Percentiles rank a stretch among this genome's conserved stretches.
These are phyloP conservation scores for Verticillium isaacii DNA, from an alignment of 2,329 filamentous ascomycete genomes.

Conservation along the genomic window DNA sequence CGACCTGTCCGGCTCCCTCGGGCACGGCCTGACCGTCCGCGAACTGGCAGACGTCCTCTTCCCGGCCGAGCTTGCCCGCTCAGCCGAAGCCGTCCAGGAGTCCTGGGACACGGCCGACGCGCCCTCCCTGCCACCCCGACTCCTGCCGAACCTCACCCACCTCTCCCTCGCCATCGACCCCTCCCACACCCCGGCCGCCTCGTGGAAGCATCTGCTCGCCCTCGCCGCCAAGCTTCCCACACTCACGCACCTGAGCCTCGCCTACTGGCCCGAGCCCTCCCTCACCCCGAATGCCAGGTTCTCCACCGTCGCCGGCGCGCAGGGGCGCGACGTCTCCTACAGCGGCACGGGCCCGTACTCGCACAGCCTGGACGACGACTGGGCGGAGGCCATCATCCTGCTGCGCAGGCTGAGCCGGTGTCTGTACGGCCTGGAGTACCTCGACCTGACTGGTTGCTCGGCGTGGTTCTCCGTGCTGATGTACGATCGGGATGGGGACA, in stretches of 20 bases:
- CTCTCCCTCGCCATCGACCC: conserved; percentile 51
- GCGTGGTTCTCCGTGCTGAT: conserved; percentile 49
- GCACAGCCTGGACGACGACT: conserved; percentile 53
- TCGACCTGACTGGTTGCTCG: conserved; percentile 56
- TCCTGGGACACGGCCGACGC: conserved; percentile 46
- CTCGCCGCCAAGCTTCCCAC: conserved; percentile 47
- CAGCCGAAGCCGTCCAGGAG: conserved; percentile 33
- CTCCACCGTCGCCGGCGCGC: conserved; percentile 39
- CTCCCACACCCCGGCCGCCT: conserved; percentile 21
- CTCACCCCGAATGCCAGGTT: conserved; percentile 50
- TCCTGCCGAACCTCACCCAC: conserved; percentile 56
- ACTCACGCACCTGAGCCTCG: conserved; percentile 57
- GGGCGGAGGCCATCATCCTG: conserved; percentile 52
- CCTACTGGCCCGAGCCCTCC: conserved; percentile 57
- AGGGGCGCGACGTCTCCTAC: conserved; percentile 38
- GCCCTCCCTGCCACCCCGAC: conserved; percentile 16
- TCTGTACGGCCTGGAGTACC: conserved; percentile 54
- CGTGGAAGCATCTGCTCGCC: conserved; percentile 55
- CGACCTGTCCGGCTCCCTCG: conserved; percentile 49
- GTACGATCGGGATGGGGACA: conserved; percentile 35
- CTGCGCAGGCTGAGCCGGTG: conserved; percentile 48
- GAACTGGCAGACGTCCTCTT: conserved; percentile 49
- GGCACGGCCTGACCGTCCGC: conserved; percentile 44
- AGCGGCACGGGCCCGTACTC: conserved; percentile 54
- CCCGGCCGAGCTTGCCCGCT: conserved; percentile 20